Percentiles rank a stretch among this genome's conserved stretches.
These are phyloP conservation scores for Chaetothyriales sp. DNA, from an alignment of 2,329 filamentous ascomycete genomes.

Conservation along the genomic window DNA sequence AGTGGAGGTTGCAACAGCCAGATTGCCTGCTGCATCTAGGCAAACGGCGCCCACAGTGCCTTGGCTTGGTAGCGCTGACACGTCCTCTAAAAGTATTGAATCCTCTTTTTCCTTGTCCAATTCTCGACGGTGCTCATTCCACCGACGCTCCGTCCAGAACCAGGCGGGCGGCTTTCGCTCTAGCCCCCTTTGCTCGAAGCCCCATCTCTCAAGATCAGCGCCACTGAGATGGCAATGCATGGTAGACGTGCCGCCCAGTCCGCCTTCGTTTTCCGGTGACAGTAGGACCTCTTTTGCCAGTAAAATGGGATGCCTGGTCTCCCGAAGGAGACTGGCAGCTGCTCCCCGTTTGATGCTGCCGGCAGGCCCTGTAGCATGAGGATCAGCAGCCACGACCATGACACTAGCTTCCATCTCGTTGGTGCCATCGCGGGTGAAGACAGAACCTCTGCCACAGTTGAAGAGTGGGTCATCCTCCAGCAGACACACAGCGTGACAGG, in stretches of 20 bases:
- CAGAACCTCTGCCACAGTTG: slow-evolving; percentile 70
- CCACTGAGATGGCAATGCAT: slow-evolving; percentile 56
- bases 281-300: slow-evolving; percentile 58
- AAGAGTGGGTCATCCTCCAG: slow-evolving; percentile 71
- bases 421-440: slow-evolving; percentile 68
- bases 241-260: slow-evolving; percentile 20
- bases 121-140: slow-evolving; percentile 60
- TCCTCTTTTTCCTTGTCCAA: slow-evolving; percentile 30
- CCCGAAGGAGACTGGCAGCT: slow-evolving; percentile 56
- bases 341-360: slow-evolving; percentile 53
- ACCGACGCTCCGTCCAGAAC: slow-evolving; percentile 63
- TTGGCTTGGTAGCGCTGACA: slow-evolving; percentile 56
- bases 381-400: slow-evolving; percentile 50
- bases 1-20: slow-evolving; percentile 52
- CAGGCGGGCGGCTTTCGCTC: slow-evolving; percentile 55
- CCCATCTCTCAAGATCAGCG: slow-evolving; percentile 52
- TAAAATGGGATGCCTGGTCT: slow-evolving; percentile 64
- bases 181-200: slow-evolving; percentile 40
- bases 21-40: slow-evolving; percentile 56
- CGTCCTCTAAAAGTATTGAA: slow-evolving; percentile 28
- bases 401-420: slow-evolving; percentile 78
- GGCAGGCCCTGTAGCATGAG: slow-evolving; percentile 5
- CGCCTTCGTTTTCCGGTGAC: slow-evolving; percentile 43
- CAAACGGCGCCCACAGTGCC: slow-evolving; percentile 75
- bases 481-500: slow-evolving; percentile 56